Base-by-base conservation (phyloP, 2,329 filamentous ascomycete species). In the Cercospora citrullina region DNA sequence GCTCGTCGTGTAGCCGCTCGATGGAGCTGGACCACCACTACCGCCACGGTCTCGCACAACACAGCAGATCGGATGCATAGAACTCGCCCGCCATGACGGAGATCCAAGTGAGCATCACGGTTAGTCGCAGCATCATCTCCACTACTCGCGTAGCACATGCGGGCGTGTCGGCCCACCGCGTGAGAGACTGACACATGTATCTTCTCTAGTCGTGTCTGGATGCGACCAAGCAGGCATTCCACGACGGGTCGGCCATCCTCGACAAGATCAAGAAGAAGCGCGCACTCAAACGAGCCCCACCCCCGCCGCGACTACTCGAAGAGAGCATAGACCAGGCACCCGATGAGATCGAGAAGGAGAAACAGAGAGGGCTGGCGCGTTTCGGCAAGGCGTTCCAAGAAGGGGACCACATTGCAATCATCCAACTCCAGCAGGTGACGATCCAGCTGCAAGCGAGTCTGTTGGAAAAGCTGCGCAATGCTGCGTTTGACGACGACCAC, bases 271-370 rank as follows among this genome's bases (percentile, higher is more conserved):
- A 78, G 68, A 69, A 71, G 60, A 75, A 73, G 68, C 72, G 76
- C 55, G 74, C 73, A 5, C 61, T 70, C 26, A 75, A 74, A 62
- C 71, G 74, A 33, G 75, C 75, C 18, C 73, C 74, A 10, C 75
- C 75, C 9, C 76, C 76, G 30, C 72, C 75, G 14, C 72, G 70
- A 66, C 64, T 69, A 16, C 74, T 77, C 36, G 76, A 78, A 58
- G 74, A 76, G 30, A 75, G 72, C 16, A 74, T 78, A 26, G 72
- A 73, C 51, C 70, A 75, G 48, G 77, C 76, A 8, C 73, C 75
- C 1, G 70, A 74, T 21, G 77, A 77, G 70, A 77, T 78, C 60
- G 75, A 77, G 68, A 71, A 67, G 26, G 77, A 77, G 68, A 74
- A 74, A 69, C 68, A 74, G 60, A 65, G 73, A n/a, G 77, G 76